Base-by-base conservation (phyloP, 2,329 filamentous ascomycete species). In the Aspergillus clavatus region DNA sequence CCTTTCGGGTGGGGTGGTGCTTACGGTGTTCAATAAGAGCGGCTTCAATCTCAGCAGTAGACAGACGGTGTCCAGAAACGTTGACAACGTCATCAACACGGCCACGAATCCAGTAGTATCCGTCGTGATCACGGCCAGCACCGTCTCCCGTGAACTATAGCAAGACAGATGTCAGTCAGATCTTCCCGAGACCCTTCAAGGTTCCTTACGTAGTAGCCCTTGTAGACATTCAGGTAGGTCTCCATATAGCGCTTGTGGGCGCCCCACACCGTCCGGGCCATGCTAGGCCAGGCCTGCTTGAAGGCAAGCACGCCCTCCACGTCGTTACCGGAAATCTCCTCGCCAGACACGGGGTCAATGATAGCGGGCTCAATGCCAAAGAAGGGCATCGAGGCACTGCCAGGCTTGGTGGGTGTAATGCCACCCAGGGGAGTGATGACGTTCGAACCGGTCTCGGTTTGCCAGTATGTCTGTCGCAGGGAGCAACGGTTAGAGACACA, bases 81-180 rank as follows among this genome's bases (percentile, higher is more conserved):
- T 98, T 98, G 69, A 98, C 91, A 35, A 98, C 93, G 62, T 98
- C 93, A 65, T 98, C 93, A 42, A 98, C 93, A 70, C 93, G 89
- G 55, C 93, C 93, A 52, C 93, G 88, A 68, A 98, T 98, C 93
- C 93, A 98, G 82, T 97, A 98, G 78, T 96, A 98, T 46, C 93
- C 93, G 62, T 98, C 93, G 71, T 95, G 87, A 68, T 98, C 93
- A 65, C 93, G 87, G 48, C 87, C 93, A 45, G 93, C 93, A 65
- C 93, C 93, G 65, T 98, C 93, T 48, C 73, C 73, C 40, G 72
- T 75, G 63, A 75, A 75, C 72, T 74, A 53, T 45, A 7, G 21
- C 21, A 55, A 35, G 56, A 42, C 41, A n/a, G n/a, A 52, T 24
- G 45, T 43, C 28, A 40, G 33, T 23, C 12, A 26, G 4, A 16